Evolutionary conservation across 78 protist species (phyloP), one percentile per base, ranked within the genome.

Genomic region (Emiliania huxleyi): DNA sequence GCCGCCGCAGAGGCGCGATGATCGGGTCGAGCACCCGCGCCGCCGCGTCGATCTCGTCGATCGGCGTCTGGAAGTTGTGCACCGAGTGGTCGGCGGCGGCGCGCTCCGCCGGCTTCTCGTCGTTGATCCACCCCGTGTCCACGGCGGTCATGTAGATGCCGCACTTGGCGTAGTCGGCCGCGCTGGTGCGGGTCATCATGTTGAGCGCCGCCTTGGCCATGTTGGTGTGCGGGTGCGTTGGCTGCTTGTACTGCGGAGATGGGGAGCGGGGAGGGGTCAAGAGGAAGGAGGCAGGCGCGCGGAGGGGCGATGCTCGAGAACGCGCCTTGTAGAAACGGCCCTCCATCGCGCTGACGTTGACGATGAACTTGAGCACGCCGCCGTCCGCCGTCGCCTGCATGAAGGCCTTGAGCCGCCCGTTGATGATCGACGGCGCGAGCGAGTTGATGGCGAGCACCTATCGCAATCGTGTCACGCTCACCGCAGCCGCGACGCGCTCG

Each of bases 331-430:
- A 88, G 89, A 95, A 96, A 77, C 91, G 84, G 69, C 97, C 94
- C 88, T 98, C 99, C 99, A 98, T 98, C 12, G 99, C 97, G n/a
- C 84, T 38, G 40, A 98, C 99, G 92, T 98, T 97, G 77, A 98
- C 96, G 42, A 98, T n/a, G n/a, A n/a, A n/a, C n/a, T n/a, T 40
- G 93, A 62, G 96, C 35, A 37, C 11, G 18, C 0, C 35, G 22
- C 40, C 35, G 46, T 21, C 88, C 8, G 45, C 46, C 38, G 91
- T 73, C 25, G 6, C 18, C 44, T 42, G 85, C 95, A 98, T 43
- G 42, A 94, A 40, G 0, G 43, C 40, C 77, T 45, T n/a, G n/a
- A 98, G 75, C 52, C 44, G 37, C 8, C 93, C 29, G 35, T 87
- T 40, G 43, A 96, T 23, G 21, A 94, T 52, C 26, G 92, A 96